A percentile compares a stretch with the other conserved stretches of the same genome.
Conservation (phyloP, 129 eudicot species). For the Centella asiatica region DNA sequence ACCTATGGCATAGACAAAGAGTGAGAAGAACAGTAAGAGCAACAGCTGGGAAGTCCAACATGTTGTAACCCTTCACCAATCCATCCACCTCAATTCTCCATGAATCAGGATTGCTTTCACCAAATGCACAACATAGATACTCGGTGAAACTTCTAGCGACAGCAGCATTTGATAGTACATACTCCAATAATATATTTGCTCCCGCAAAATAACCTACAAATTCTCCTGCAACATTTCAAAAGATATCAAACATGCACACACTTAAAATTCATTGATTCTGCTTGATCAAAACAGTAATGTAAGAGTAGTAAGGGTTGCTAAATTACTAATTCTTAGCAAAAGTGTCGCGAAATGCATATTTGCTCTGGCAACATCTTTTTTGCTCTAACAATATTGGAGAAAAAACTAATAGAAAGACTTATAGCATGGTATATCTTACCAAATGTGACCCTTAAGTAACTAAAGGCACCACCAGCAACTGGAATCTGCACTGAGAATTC, state of each 20-base stretch:
- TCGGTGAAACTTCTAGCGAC: slow-evolving; percentile 74
- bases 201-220: slow-evolving; percentile 78
- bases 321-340: too few species aligned
- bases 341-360: too few species aligned
- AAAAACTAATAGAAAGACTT: too few species aligned
- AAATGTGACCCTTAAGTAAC: slow-evolving; percentile 74
- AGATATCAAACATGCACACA: neutral
- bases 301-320: too few species aligned
- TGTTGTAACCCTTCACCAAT: slow-evolving; percentile 57
- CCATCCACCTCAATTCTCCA: slow-evolving; percentile 69
- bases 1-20: slow-evolving; percentile 62
- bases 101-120: slow-evolving; percentile 45
- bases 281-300: too few species aligned
- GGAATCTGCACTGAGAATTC: slow-evolving; percentile 72
- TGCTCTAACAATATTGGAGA: too few species aligned
- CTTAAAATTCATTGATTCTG: too few species aligned
- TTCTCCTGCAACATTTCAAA: slow-evolving; percentile 42
- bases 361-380: too few species aligned
- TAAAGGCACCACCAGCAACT: slow-evolving; percentile 84
- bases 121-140: slow-evolving; percentile 51
- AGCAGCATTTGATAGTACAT: slow-evolving; percentile 76
- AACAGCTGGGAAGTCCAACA: slow-evolving; percentile 77
- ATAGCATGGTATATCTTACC: slow-evolving; percentile 33
- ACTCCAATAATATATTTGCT: slow-evolving; percentile 71
- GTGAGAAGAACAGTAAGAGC: slow-evolving; percentile 62